Percentiles rank a stretch among this genome's conserved stretches.
phyloP scores from a whole-genome alignment of 768 basidiomycete species.

The Lactarius deliciosus region DNA sequence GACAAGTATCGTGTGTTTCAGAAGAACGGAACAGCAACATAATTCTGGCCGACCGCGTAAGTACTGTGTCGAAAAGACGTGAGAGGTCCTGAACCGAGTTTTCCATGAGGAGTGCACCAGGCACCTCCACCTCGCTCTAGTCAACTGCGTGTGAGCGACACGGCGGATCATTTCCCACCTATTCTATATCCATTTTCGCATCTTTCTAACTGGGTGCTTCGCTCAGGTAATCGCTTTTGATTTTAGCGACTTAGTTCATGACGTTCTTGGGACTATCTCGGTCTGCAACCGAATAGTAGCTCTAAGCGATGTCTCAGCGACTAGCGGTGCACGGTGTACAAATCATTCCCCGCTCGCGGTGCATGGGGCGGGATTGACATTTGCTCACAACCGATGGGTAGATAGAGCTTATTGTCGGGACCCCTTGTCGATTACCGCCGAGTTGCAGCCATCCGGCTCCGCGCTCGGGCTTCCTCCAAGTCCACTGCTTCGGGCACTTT shows the following conservation, averaged over 20 bases:
- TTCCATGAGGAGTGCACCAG: not conserved
- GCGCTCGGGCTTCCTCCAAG: not conserved
- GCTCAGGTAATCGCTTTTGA: slow-evolving; percentile 30
- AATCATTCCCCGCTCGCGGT: not conserved
- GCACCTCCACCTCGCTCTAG: slow-evolving; percentile 12
- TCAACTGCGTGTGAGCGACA: slow-evolving; percentile 2
- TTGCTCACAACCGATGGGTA: not conserved
- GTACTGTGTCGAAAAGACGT: not conserved
- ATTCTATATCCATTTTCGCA: slow-evolving; percentile 30
- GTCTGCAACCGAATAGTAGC: slow-evolving; percentile 1
- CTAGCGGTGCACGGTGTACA: not conserved
- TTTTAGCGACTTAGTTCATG: slow-evolving; percentile 28
- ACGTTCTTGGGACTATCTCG: slow-evolving; percentile 33
- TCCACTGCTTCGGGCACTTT: not conserved
- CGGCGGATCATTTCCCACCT: not conserved
- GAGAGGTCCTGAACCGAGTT: not conserved
- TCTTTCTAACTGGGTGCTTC: not conserved
- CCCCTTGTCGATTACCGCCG: no score
- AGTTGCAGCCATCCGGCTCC: not conserved
- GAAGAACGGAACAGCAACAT: not conserved
- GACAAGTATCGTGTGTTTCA: not conserved
- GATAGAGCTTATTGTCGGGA: not conserved
- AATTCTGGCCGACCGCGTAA: not conserved
- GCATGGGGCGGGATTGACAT: not conserved
- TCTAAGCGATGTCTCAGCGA: no score